Conservation (phyloP, 495 filamentous ascomycete genomes). For the Bathelium albidoporum region DNA sequence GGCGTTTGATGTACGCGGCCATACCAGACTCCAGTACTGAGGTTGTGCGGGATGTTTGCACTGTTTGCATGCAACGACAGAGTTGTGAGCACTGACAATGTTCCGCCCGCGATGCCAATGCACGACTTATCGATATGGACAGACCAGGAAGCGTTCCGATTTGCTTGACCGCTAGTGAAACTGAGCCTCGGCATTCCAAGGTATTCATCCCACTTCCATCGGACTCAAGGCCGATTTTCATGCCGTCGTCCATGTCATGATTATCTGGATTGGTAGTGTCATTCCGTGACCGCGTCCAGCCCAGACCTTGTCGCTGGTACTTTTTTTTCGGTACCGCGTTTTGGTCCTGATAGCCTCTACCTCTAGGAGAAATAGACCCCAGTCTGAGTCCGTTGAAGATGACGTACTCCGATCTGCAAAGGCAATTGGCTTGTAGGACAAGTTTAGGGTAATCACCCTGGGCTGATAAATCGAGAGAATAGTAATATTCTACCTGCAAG, state of each 20-base stretch:
- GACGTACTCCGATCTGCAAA: not conserved
- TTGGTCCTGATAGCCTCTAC: not conserved
- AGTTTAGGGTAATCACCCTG: not conserved
- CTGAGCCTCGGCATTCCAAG: not conserved
- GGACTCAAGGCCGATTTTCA: slow-evolving; percentile 1
- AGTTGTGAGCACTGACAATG: not conserved
- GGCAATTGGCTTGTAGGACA: not conserved
- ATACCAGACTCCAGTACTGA: not conserved
- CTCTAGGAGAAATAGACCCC: not conserved
- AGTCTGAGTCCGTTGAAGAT: not conserved
- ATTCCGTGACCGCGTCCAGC: not conserved
- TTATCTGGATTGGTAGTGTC: not conserved
- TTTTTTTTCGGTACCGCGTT: not conserved
- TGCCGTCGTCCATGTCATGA: slow-evolving; percentile 5
- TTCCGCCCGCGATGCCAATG: not conserved
- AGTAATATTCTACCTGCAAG: not conserved
- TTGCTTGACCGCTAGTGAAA: not conserved
- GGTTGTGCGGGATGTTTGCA: slow-evolving; percentile 3
- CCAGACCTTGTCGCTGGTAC: not conserved
- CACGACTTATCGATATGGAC: not conserved
- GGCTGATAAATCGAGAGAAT: not conserved
- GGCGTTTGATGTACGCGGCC: not conserved
- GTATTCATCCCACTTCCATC: not conserved
- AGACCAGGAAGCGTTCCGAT: not conserved
- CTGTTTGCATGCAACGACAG: not conserved